These are phyloP conservation scores for Phlebopus sp. DNA, from an alignment of 1,284 basidiomycete species.

Conservation along the genomic window DNA sequence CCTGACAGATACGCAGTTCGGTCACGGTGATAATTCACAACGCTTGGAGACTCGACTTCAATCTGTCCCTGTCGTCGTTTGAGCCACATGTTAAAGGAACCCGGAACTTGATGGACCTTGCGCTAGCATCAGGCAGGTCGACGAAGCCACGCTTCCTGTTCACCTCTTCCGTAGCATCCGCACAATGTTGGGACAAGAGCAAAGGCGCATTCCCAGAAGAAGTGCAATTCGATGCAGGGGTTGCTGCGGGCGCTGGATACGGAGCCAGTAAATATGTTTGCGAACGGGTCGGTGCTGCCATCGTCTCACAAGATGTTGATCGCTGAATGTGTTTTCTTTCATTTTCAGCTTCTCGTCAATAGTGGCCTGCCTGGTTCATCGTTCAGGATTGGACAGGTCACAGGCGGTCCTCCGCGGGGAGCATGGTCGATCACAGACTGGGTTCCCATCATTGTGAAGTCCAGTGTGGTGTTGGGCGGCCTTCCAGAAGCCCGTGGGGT, in stretches of 20 bases:
- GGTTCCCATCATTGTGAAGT: slow-evolving; percentile 26
- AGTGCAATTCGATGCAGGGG: slow-evolving; percentile 14
- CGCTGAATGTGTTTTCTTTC: not conserved
- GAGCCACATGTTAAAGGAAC: slow-evolving; percentile 30
- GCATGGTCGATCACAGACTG: slow-evolving; percentile 24
- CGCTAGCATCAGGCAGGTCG: slow-evolving; percentile 22
- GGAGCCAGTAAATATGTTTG: slow-evolving; percentile 25
- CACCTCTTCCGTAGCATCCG: slow-evolving; percentile 26
- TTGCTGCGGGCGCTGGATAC: slow-evolving; percentile 19
- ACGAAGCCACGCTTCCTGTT: slow-evolving; percentile 30
- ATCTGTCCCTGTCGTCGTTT: slow-evolving; percentile 33
- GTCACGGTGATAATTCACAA: slow-evolving; percentile 30
- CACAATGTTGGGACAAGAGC: slow-evolving; percentile 21
- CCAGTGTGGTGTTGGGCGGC: slow-evolving; percentile 19
- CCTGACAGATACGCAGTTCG: slow-evolving; percentile 17
- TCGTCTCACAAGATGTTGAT: not conserved
- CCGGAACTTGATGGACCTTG: slow-evolving; percentile 33
- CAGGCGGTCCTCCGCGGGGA: slow-evolving; percentile 17
- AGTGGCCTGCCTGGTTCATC: slow-evolving; percentile 19
- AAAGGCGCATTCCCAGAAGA: slow-evolving; percentile 21
- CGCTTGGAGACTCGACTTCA: slow-evolving; percentile 39
- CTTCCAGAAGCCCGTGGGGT: slow-evolving; percentile 24
- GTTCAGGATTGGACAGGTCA: slow-evolving; percentile 24
- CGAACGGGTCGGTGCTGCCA: slow-evolving; percentile 22
- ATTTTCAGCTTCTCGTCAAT: slow-evolving; percentile 14